A percentile compares a stretch with the other conserved stretches of the same genome.
Conservation (phyloP, 139 green algal species). For the Desmodesmus armatus region DNA sequence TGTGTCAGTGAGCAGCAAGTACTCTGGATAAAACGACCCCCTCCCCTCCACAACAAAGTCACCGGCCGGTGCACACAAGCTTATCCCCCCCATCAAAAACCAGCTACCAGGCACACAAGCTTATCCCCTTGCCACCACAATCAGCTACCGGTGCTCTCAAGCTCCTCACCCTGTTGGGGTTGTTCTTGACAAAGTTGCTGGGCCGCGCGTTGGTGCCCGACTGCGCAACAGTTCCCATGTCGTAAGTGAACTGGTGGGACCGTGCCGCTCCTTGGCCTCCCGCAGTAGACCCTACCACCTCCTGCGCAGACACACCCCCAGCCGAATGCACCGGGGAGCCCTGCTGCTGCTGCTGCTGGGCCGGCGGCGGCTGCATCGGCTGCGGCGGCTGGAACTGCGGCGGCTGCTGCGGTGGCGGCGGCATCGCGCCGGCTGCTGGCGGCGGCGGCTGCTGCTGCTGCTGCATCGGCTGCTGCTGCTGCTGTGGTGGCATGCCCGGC, state of each 20-base stretch:
- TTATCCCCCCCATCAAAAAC: neutral
- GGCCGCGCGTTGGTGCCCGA: conserved; percentile 14
- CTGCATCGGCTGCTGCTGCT: neutral
- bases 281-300: conserved; percentile 36
- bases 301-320: neutral
- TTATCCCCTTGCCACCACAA: neutral
- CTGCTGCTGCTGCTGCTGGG: conserved; percentile 25
- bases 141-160: conserved; percentile 29
- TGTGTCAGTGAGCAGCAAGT: no score
- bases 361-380: neutral
- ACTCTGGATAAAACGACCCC: no score
- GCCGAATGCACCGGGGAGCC: conserved; percentile 23
- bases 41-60: no score
- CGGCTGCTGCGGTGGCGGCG: neutral
- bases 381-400: neutral
- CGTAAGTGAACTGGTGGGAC: neutral
- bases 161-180: no score
- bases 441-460: no score
- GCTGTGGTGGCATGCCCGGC: neutral
- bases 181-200: conserved; percentile 39
- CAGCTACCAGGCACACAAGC: no score
- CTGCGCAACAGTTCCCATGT: conserved; percentile 20
- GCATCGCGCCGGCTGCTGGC: neutral
- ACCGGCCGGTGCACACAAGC: neutral
- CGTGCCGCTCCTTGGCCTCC: neutral